phyloP scores from a whole-genome alignment of 2,329 filamentous ascomycete species.

The Amylocarpus encephaloides region DNA sequence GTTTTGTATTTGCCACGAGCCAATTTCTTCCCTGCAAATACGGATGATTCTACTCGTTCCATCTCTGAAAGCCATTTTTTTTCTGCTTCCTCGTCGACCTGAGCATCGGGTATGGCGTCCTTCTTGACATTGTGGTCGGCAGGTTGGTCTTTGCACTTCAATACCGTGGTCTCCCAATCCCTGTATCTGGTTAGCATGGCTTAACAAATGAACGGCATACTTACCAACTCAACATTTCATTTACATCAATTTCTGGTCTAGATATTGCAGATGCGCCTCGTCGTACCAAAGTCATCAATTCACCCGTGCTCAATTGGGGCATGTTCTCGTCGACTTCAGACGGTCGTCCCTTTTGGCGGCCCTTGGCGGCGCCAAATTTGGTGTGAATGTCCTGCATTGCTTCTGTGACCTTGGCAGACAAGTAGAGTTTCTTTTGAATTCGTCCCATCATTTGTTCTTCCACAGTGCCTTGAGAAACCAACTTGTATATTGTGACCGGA shows the following conservation, averaged over 20 bases:
- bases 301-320: conserved; percentile 44
- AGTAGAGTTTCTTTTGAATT: conserved; percentile 50
- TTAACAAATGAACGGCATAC: neutral
- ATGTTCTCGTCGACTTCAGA: conserved; percentile 36
- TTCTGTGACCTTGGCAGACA: conserved; percentile 54
- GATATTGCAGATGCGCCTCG: conserved; percentile 48
- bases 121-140: conserved; percentile 36
- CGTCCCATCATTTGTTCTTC: conserved; percentile 74
- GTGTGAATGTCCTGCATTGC: conserved; percentile 49
- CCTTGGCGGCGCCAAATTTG: conserved; percentile 26
- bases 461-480: conserved; percentile 79
- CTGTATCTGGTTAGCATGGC: conserved; percentile 13
- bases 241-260: conserved; percentile 45
- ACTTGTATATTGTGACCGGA: conserved; percentile 89
- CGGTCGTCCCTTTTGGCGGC: conserved; percentile 26
- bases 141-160: conserved; percentile 47
- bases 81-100: conserved; percentile 41
- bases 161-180: conserved; percentile 47
- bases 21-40: conserved; percentile 50
- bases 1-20: conserved; percentile 30
- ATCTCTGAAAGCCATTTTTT: conserved; percentile 48
- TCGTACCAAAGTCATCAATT: conserved; percentile 48
- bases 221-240: conserved; percentile 48
- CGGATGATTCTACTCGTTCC: conserved; percentile 49
- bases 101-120: conserved; percentile 26